phyloP scores from a whole-genome alignment of 2,329 filamentous ascomycete species.

The Ascochyta fabae region DNA sequence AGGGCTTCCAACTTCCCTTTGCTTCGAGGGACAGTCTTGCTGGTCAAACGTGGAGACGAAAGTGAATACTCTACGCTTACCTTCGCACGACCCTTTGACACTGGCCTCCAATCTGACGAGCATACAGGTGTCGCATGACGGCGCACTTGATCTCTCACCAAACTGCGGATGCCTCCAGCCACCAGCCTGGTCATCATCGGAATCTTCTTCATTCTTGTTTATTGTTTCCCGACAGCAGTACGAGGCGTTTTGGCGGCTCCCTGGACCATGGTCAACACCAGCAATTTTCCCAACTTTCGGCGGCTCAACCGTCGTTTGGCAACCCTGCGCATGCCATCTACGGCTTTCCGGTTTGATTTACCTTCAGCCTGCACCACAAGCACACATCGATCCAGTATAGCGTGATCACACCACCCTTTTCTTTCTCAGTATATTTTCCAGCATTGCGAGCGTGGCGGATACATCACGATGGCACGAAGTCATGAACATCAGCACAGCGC shows the following conservation, averaged over 20 bases:
- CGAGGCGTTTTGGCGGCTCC: conserved; percentile 39
- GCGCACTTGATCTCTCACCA: conserved; percentile 26
- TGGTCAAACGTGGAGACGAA: conserved; percentile 47
- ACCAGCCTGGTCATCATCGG: conserved; percentile 33
- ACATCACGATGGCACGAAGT: conserved; percentile 47
- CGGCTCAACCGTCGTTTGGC: conserved; percentile 30
- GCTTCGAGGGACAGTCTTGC: conserved; percentile 44
- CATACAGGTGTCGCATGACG: conserved; percentile 30
- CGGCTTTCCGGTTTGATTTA: conserved; percentile 29
- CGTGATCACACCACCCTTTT: conserved; percentile 21
- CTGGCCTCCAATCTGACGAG: conserved; percentile 36
- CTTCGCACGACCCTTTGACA: conserved; percentile 24
- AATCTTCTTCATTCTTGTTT: conserved; percentile 49
- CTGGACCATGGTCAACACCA: conserved; percentile 33
- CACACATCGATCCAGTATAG: conserved; percentile 2
- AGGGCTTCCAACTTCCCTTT: conserved; percentile 62
- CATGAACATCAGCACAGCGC: conserved; percentile 39
- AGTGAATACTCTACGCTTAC: conserved; percentile 41
- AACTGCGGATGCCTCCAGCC: conserved; percentile 18
- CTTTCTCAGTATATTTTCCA: conserved; percentile 41
- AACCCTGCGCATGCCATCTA: conserved; percentile 33
- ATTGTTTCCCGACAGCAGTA: conserved; percentile 43
- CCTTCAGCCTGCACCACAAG: conserved; percentile 2
- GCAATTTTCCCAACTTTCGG: conserved; percentile 23
- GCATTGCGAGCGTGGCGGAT: conserved; percentile 39